Base-by-base conservation (phyloP, 1,139 yeast species). In the Suhomyces bribrorum region DNA sequence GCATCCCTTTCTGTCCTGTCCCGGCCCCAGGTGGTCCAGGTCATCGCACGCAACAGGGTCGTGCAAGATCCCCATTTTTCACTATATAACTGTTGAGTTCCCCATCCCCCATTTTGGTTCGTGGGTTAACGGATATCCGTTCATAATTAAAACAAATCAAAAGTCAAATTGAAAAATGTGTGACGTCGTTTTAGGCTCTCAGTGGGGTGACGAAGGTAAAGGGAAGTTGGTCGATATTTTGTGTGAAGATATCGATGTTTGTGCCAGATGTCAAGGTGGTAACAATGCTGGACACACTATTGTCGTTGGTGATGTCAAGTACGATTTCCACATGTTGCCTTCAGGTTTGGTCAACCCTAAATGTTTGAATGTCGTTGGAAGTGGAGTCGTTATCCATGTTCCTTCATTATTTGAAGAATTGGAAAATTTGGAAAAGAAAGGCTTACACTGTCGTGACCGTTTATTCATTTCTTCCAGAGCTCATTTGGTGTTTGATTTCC, bases 191-290 rank as follows among this genome's bases (percentile, higher is more conserved):
- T 78, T 92, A 58, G 98, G 98, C 45, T 74, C 97, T 66, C 98
- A 92, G 69, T 92, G 98, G 98, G 99, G 99, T 49, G 99, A 92
- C 62, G 99, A 92, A 79, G 99, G 99, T 61, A 92, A 92, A 64
- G 99, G 99, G 43, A 92, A 94, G 67, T 77, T 92, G 44, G 98
- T 92, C 40, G 98, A 92, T 62, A 75, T 92, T 44, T 76, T 92
- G 41, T 92, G 97, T 65, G 97, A 89, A 57, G 82, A 87, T 53
- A 84, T 90, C 53, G 98, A 92, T 54, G 92, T 92, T 34, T 94
- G 97, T 63, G 97, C 97, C 28, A 81, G 99, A 64, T 90, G 97
- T 68, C 96, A 89, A 60, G 99, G 99, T 64, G 99, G 99, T 56
- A 92, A 92, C 73, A 92, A 92, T 63, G 98, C 98, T 24, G 99